Evolutionary conservation across 2,329 filamentous ascomycete genomes (phyloP).

Genomic region (Colletotrichum godetiae): DNA sequence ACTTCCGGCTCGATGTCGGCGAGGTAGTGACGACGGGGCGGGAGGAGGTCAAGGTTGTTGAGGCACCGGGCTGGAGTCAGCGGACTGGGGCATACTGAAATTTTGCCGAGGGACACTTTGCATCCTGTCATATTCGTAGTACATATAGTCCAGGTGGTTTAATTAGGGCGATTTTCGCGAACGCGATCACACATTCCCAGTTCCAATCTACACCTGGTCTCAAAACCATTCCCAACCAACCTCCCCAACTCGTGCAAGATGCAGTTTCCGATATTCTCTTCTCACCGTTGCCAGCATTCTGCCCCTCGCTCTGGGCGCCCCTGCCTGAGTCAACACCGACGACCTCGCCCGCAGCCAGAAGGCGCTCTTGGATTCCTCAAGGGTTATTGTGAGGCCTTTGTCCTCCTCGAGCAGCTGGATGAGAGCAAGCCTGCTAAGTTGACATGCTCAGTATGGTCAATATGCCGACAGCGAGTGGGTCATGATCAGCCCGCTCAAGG

Average conservation of each 20-base stretch:
- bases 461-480: too few species aligned
- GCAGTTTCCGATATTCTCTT: neutral
- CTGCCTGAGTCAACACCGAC: neutral
- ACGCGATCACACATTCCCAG: too few species aligned
- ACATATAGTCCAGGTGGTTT: neutral
- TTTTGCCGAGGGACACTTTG: neutral
- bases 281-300: neutral
- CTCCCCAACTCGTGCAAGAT: too few species aligned
- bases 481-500: too few species aligned
- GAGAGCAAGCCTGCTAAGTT: neutral
- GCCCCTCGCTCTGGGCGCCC: too few species aligned
- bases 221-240: too few species aligned
- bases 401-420: neutral
- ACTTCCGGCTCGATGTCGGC: constrained; percentile 60
- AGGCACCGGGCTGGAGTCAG: constrained; percentile 56
- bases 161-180: neutral
- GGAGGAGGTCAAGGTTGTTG: constrained; percentile 55
- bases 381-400: neutral
- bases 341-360: neutral
- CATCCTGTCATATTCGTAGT: neutral
- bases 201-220: too few species aligned
- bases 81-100: constrained; percentile 63
- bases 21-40: constrained; percentile 61
- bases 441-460: neutral
- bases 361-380: neutral